Base-by-base conservation (phyloP, 139 green algal genomes). In the Micromonas commoda region DNA sequence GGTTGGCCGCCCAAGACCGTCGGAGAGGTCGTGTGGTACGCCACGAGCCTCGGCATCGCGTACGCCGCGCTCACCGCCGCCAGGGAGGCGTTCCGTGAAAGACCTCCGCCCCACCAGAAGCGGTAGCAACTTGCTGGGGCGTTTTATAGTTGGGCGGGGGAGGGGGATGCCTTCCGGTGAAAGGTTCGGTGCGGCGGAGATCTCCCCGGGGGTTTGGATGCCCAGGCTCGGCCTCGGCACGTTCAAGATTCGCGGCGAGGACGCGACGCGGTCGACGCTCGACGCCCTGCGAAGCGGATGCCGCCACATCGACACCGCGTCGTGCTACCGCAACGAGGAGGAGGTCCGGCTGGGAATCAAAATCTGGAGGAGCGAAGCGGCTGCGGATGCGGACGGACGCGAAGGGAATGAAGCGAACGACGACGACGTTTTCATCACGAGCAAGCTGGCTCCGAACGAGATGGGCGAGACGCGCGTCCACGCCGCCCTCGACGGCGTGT, bases 271-370 rank as follows among this genome's bases (percentile, higher is more conserved):
- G 1, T 82, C 87, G 0, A 82, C 93, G 4, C n/a, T 29, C 3
- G 74, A 78, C 19, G 89, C 89, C 0, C 68, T 91, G 32, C 20
- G 81, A 0, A 16, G 26, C 6, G 86, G 86, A 4, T 84, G 91
- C 20, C 53, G 74, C 0, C 89, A 92, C 73, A 88, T 94, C 20
- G 90, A 94, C 78, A 94, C 90, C 16, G 90, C 90, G 21, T 77
- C 78, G 0, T 32, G 31, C 19, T 81, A 81, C 53, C 5, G 37
- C 29, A 87, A 87, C 64, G 83, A 87, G 39, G 63, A 6, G 0
- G 80, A 83, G 1, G 67, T 87, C 0, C 80, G 72, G 0, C 28
- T 51, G 1, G 82, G 63, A 13, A 13, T 87, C 1, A 16, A 29
- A 2, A 35, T 24, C 23, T 70, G 64, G 23, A 65, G n/a, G 54